Evolutionary conservation across 2,329 filamentous ascomycete genomes (phyloP), one percentile per base, ranked within the genome.

Genomic region (Tolypocladium pustulatum): DNA sequence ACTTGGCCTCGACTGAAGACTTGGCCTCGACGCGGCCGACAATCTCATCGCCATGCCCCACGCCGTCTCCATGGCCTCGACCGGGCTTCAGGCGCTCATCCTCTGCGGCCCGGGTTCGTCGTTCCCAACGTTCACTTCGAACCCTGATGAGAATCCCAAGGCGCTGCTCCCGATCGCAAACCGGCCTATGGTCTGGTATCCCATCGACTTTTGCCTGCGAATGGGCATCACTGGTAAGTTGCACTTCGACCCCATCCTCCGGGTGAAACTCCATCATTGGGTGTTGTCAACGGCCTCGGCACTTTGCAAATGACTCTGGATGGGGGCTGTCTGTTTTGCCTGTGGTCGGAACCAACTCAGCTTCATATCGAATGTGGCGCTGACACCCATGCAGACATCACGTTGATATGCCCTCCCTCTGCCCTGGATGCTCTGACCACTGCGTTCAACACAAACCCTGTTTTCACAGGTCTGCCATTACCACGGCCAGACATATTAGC

Each of bases 101-200:
- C 81, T 94, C 55, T 94, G 90, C 70, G 90, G 90, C 4, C 90
- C 90, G 30, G 90, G 90, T 58, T 89, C 87, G 10, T 91, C 88
- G 0, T 88, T 94, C 65, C 86, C 88, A 53, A 93, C 90, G 1
- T 93, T 94, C 70, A 92, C 89, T 2, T 86, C 88, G 3, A 90
- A 87, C 61, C 87, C 89, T 6, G 85, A 88, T 73, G 87, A 92
- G 68, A 86, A 89, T 61, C 89, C 90, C 12, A 94, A 94, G 74
- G 89, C 90, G 12, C 81, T 94, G 27, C 75, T 94, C 9, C 90
- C 90, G 7, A 88, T 94, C 60, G 90, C 90, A 40, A 94, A 94
- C 71, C 76, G 90, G 65, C 90, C 90, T 1, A 94, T 94, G 90
- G 87, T 94, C 53, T 93, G 90, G 88, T 94, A 94, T 71, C 87